Evolutionary conservation across 75 land plant genomes (phyloP).

Genomic region (Sequoia sempervirens): DNA sequence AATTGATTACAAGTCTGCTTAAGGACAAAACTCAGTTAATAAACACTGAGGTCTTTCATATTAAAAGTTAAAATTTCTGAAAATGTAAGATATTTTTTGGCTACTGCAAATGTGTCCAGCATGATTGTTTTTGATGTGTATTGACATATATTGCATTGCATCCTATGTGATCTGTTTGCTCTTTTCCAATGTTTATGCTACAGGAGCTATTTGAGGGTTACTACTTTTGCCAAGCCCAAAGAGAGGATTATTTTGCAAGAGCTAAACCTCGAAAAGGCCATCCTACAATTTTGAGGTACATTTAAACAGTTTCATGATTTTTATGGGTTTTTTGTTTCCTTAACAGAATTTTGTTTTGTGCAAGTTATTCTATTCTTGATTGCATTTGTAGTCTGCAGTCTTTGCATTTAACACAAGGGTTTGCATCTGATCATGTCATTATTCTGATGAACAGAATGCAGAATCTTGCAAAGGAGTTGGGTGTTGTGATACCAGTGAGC

Average conservation of each 20-base stretch:
- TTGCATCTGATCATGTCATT: slow-evolving; percentile 7
- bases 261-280: slow-evolving; percentile 83
- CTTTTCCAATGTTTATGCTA: not conserved
- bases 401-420: not conserved
- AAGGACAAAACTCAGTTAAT: not conserved
- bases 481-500: slow-evolving; percentile 92
- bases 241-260: slow-evolving; percentile 73
- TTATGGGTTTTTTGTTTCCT: not conserved
- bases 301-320: not conserved
- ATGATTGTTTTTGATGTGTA: not conserved
- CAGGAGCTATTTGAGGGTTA: slow-evolving; percentile 96
- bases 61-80: not conserved
- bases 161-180: not conserved
- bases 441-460: slow-evolving; percentile 66
- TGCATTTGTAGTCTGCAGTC: slow-evolving; percentile 14
- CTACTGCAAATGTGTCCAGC: not conserved
- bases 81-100: not conserved
- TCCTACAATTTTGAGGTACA: slow-evolving; percentile 69
- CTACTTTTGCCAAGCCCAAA: slow-evolving; percentile 96
- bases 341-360: not conserved
- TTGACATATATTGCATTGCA: not conserved
- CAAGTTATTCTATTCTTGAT: not conserved
- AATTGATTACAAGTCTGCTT: not conserved
- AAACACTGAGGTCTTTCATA: not conserved
- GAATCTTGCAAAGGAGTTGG: slow-evolving; percentile 84